Evolutionary conservation across 768 basidiomycete genomes (phyloP).

Genomic region (Pleurotus eryngii): DNA sequence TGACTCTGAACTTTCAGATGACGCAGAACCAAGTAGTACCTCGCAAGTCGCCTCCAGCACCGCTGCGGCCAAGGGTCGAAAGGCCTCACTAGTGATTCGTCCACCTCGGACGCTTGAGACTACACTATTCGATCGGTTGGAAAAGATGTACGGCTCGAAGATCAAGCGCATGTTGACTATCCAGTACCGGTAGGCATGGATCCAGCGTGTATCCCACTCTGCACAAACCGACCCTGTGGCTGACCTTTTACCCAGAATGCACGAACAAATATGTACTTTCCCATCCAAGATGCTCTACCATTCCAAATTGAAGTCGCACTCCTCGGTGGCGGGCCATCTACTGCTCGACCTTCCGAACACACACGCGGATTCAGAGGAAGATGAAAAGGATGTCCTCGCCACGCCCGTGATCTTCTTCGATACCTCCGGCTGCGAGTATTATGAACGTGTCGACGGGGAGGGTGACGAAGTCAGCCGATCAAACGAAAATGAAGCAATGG

Average conservation of each 20-base stretch:
- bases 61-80: slow-evolving; percentile 12
- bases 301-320: slow-evolving; percentile 64
- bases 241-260: slow-evolving; percentile 59
- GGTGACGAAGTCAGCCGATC: slow-evolving; percentile 87
- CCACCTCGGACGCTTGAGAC: slow-evolving; percentile 77
- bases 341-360: slow-evolving; percentile 67
- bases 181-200: slow-evolving; percentile 71
- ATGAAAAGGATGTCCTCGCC: slow-evolving; percentile 66
- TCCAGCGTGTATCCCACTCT: neutral
- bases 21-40: neutral
- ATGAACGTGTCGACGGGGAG: slow-evolving; percentile 74
- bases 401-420: slow-evolving; percentile 91
- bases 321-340: slow-evolving; percentile 68
- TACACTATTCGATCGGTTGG: slow-evolving; percentile 90
- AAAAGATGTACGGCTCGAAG: slow-evolving; percentile 77
- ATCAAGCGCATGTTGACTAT: slow-evolving; percentile 87
- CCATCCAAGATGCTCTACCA: slow-evolving; percentile 82
- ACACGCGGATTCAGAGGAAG: slow-evolving; percentile 52
- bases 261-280: slow-evolving; percentile 78
- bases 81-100: slow-evolving; percentile 27
- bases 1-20: slow-evolving; percentile 4
- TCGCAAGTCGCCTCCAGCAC: slow-evolving; percentile 6
- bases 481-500: slow-evolving; percentile 92
- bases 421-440: slow-evolving; percentile 92
- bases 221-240: neutral